Base-by-base conservation (phyloP, 2,329 filamentous ascomycete species). In the Pseudogymnoascus sp. region DNA sequence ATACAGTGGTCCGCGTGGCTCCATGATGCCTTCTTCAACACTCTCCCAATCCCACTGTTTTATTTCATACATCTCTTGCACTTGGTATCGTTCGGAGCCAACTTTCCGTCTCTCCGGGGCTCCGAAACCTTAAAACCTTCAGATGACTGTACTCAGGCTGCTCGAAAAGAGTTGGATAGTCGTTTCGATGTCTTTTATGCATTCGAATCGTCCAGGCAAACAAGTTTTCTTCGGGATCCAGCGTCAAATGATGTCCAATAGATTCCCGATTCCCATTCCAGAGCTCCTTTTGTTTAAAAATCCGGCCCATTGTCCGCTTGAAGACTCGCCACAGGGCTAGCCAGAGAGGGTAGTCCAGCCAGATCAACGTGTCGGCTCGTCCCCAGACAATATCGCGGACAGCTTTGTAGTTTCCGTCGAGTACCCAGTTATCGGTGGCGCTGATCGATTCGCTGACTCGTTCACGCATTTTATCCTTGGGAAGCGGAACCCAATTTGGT, bases 241-340 rank as follows among this genome's bases (percentile, higher is more conserved):
- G 28, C 16, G 18, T 62, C 38, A 62, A 18, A 46, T 62, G 60
- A 62, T 62, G 6, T 23, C 60, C 8, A 11, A 62, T 2, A 28
- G 7, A 23, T 46, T 62, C 60, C 14, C 40, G 25, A 53, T 62
- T 62, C 40, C 60, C 60, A 62, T 62, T 62, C 60, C 60, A 62
- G 23, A 62, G 60, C 21, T 53, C 60, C 1, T 21, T 62, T 11
- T 12, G 37, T n/a, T 16, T 53, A n/a, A 62, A 42, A 10, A 62
- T 6, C 8, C 60, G 40, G 4, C 60, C 37, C 46, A 62, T 34
- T 16, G 60, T 62, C 14, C 60, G 60, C 12, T n/a, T 10, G 12
- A 62, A 12, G 21, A 62, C 14, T 46, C 60, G 37, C 38, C 36
- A 50, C 7, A 62, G 11, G 28, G 60, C n/a, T 23, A 53, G 11